These are phyloP conservation scores for Salix dunnii DNA, from an alignment of 345 rosid genomes.

Conservation along the genomic window DNA sequence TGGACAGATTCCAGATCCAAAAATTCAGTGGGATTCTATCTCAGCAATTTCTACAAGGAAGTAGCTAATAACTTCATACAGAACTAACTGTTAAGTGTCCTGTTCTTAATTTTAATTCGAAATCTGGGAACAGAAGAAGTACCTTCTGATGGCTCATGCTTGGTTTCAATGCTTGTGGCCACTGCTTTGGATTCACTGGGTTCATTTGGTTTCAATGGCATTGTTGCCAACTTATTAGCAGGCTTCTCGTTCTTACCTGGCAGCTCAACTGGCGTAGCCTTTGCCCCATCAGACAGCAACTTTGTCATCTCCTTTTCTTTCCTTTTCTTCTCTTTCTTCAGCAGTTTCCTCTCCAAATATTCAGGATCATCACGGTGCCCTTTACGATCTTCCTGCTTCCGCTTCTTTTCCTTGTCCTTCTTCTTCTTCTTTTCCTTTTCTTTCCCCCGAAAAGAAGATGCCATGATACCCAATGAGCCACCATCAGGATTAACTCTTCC, in stretches of 20 bases:
- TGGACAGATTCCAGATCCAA: background rate
- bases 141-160: constrained; percentile 46
- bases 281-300: constrained; percentile 41
- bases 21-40: background rate
- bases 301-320: constrained; percentile 76
- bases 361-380: constrained; percentile 46
- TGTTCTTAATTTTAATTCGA: constrained; percentile 68
- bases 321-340: constrained; percentile 80
- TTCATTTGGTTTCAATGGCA: constrained; percentile 39
- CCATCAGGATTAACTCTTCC: constrained; percentile 32
- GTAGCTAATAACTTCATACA: background rate
- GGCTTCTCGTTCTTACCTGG: constrained; percentile 24
- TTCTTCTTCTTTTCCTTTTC: constrained; percentile 49
- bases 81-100: constrained; percentile 39
- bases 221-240: constrained; percentile 14
- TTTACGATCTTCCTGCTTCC: constrained; percentile 49
- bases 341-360: constrained; percentile 66
- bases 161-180: constrained; percentile 36
- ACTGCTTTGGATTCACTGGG: constrained; percentile 34
- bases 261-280: constrained; percentile 27
- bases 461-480: constrained; percentile 20
- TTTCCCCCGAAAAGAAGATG: constrained; percentile 32
- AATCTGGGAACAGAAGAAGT: constrained; percentile 47
- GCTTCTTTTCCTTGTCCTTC: constrained; percentile 57
- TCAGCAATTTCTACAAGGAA: background rate